Conservation (phyloP, 768 basidiomycete genomes). For the Crucibulum laeve region DNA sequence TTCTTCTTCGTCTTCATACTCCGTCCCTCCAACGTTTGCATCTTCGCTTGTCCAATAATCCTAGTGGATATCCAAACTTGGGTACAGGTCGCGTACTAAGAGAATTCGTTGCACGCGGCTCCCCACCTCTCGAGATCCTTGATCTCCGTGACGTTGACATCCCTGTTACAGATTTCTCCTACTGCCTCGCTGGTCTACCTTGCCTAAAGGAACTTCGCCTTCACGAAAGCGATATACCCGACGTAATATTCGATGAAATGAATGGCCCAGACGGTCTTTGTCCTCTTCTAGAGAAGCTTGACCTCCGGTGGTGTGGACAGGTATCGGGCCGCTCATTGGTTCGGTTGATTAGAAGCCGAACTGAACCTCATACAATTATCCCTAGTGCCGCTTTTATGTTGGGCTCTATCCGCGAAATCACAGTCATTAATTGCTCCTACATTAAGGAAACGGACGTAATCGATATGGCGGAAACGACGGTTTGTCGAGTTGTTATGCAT, state of each 20-base stretch:
- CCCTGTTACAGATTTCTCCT: conserved; percentile 15
- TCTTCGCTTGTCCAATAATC: conserved; percentile 34
- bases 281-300: conserved; percentile 41
- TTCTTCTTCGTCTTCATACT: conserved; percentile 22
- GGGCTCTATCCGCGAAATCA: conserved; percentile 37
- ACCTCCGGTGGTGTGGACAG: conserved; percentile 58
- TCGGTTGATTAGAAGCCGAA: conserved; percentile 40
- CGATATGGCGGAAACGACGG: conserved; percentile 39
- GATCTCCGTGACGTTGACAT: conserved; percentile 21
- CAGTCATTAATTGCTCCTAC: conserved; percentile 53
- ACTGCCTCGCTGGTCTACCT: conserved; percentile 15
- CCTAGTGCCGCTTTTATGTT: no score
- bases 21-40: conserved; percentile 32
- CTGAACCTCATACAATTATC: conserved; percentile 5
- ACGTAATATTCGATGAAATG: conserved; percentile 34
- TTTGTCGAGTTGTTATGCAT: conserved; percentile 41
- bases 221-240: conserved; percentile 55
- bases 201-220: conserved; percentile 43
- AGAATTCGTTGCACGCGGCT: conserved; percentile 16
- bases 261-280: conserved; percentile 36
- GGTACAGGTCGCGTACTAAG: conserved; percentile 16
- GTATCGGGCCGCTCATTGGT: conserved; percentile 48
- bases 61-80: conserved; percentile 25
- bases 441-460: conserved; percentile 52
- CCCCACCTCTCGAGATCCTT: conserved; percentile 22